Conservation (phyloP, 1,284 basidiomycete genomes). For the Laetiporus sulphureus region DNA sequence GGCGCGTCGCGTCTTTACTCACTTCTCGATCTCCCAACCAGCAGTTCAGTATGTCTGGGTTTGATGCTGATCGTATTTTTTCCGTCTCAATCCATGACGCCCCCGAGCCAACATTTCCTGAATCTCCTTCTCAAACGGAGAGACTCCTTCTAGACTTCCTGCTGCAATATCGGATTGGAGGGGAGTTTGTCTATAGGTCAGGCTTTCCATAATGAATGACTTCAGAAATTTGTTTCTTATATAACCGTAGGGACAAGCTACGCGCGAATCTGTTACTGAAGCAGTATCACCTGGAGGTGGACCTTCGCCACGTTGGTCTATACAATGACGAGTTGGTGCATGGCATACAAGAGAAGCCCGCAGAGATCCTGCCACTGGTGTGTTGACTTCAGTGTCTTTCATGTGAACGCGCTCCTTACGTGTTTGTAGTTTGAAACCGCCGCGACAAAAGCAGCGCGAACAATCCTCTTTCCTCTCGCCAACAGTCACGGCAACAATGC, state of each 20-base stretch:
- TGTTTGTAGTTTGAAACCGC: constrained; percentile 78
- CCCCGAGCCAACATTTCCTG: constrained; percentile 45
- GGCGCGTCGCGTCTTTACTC: constrained; percentile 8
- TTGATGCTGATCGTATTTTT: constrained; percentile 75
- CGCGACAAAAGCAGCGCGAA: constrained; percentile 74
- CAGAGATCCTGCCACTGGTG: constrained; percentile 87
- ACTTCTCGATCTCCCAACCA: too few species aligned
- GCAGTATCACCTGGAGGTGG: constrained; percentile 89
- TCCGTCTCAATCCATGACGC: constrained; percentile 68
- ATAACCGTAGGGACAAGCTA: constrained; percentile 69
- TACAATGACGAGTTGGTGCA: constrained; percentile 95
- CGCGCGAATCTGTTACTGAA: constrained; percentile 87
- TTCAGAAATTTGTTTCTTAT: constrained; percentile 8
- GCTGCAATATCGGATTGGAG: constrained; percentile 79
- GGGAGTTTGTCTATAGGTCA: constrained; percentile 85
- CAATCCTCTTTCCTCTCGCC: constrained; percentile 72
- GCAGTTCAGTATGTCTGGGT: constrained; percentile 63
- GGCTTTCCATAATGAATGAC: constrained; percentile 9
- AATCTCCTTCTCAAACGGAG: constrained; percentile 76
- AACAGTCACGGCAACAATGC: constrained; percentile 42
- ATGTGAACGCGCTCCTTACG: too few species aligned
- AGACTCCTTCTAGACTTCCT: constrained; percentile 81
- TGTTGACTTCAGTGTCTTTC: constrained; percentile 18
- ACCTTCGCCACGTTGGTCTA: constrained; percentile 84
- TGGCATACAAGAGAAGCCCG: constrained; percentile 82